Conservation (phyloP, 768 basidiomycete species). For the Steccherinum ochraceum region DNA sequence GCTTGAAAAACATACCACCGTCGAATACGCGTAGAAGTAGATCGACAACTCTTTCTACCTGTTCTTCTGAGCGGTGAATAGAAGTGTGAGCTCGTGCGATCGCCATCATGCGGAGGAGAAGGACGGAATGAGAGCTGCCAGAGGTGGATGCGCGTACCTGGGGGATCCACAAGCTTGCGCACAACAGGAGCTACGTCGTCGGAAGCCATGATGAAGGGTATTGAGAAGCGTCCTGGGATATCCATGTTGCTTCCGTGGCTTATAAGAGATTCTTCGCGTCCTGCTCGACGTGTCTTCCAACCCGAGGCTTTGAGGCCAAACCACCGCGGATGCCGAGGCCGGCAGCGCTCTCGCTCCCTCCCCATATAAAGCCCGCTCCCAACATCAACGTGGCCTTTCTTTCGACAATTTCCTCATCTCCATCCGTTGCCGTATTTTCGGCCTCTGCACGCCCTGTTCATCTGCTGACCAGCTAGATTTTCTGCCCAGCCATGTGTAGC, state of each 20-base stretch:
- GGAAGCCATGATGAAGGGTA: slow-evolving; percentile 2
- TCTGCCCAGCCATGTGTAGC: too few species aligned
- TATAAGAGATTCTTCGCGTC: too few species aligned
- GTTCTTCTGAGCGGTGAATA: slow-evolving; percentile 9
- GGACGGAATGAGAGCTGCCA: neutral
- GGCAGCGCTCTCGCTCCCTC: neutral
- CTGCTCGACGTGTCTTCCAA: neutral
- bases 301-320: neutral
- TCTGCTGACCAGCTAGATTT: too few species aligned
- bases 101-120: neutral
- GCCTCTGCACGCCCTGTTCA: too few species aligned
- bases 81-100: slow-evolving; percentile 3
- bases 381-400: too few species aligned
- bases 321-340: neutral
- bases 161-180: slow-evolving; percentile 10
- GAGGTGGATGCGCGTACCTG: slow-evolving; percentile 11
- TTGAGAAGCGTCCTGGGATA: neutral
- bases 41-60: slow-evolving; percentile 13
- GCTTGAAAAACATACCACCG: slow-evolving; percentile 11
- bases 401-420: too few species aligned
- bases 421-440: too few species aligned
- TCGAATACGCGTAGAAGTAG: slow-evolving; percentile 13
- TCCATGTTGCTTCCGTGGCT: neutral
- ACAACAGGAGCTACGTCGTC: neutral
- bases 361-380: neutral